Base-by-base conservation (phyloP, 768 basidiomycete genomes). In the Lactifluus piperatus region DNA sequence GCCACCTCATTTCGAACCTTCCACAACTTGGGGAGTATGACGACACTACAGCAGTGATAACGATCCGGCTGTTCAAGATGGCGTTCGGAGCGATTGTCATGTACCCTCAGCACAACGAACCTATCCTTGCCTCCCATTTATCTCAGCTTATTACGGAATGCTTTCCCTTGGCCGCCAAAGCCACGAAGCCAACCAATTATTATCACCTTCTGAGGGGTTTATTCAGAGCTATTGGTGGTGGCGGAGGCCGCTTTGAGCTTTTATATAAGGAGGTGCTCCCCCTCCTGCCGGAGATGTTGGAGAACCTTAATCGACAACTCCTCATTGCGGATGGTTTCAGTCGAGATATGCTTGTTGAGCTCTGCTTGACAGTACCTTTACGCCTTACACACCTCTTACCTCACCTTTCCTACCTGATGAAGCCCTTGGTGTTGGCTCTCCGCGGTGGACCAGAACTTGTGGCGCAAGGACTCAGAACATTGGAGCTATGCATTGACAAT, bases 401-500 rank as follows among this genome's bases (percentile, higher is more conserved):
- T 1, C 92, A 97, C 73, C 82, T 99, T 50, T 83, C 85, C 16
- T 94, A 97, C 68, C 79, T 99, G 57, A 97, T 98, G 94, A 89
- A 92, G 64, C 97, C 97, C 0, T 79, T 99, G 29, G 93, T 94
- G 2, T 77, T 94, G 51, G 94, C 97, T 8, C 75, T 99, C 52
- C 83, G 86, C 51, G 94, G 94, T 37, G 83, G 81, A 39, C 81
- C 86, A 6, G 97, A 99, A 54, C 82, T 97, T 47, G 88, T 97
- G 54, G 86, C 92, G 24, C 97, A 99, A 75, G 97, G 97, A 46
- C 76, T 99, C 26, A 83, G 97, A 6, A 99, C 97, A 0, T 81
- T 99, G 58, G 97, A 99, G 71, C 79, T 99, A n/a, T 98, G 95
- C 73, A 95, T 98, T 67, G 97, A 99, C 75, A 99, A 98, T 69